Percentiles rank a stretch among this genome's conserved stretches.
Evolutionary conservation across 352 stramenopile species (phyloP).

Genomic region (Elongisporangium prolatum): DNA sequence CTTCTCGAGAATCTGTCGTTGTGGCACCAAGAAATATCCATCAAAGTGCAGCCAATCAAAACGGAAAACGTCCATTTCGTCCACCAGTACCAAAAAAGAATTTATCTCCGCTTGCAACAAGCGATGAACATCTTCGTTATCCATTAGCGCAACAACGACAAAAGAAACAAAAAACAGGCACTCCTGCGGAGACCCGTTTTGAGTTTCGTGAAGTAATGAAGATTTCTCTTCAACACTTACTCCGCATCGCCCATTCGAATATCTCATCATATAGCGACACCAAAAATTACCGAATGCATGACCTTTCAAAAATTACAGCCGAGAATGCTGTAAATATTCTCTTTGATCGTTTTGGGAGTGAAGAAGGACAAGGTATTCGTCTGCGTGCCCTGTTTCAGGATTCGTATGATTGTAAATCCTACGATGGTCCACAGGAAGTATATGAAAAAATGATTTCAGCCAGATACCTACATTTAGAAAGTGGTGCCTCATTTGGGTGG

Average conservation of each 20-base stretch:
- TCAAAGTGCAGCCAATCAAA: conserved; percentile 8
- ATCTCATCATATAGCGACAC: neutral
- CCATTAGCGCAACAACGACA: conserved; percentile 3
- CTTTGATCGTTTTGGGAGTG: conserved; percentile 12
- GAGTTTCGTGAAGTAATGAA: conserved; percentile 37
- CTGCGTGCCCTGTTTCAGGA: conserved; percentile 5
- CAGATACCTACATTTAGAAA: conserved; percentile 20
- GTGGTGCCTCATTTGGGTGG: conserved; percentile 40
- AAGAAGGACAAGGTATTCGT: conserved; percentile 7
- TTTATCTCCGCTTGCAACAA: conserved; percentile 4
- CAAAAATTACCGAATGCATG: conserved; percentile 6
- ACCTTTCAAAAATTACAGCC: conserved; percentile 26
- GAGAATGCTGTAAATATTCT: conserved; percentile 21
- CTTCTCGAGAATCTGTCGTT: neutral
- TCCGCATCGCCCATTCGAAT: neutral
- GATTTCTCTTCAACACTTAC: conserved; percentile 17
- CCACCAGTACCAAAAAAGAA: conserved; percentile 37
- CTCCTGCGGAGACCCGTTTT: conserved; percentile 5
- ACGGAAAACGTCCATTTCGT: conserved; percentile 25
- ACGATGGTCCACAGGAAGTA: conserved; percentile 21
- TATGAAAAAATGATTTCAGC: conserved; percentile 28
- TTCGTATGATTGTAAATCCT: conserved; percentile 9
- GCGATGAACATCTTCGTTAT: neutral
- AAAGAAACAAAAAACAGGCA: conserved; percentile 17
- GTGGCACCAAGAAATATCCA: conserved; percentile 3